Base-by-base conservation (phyloP, 176 grass and related monocot species). In the Panicum miliaceum region DNA sequence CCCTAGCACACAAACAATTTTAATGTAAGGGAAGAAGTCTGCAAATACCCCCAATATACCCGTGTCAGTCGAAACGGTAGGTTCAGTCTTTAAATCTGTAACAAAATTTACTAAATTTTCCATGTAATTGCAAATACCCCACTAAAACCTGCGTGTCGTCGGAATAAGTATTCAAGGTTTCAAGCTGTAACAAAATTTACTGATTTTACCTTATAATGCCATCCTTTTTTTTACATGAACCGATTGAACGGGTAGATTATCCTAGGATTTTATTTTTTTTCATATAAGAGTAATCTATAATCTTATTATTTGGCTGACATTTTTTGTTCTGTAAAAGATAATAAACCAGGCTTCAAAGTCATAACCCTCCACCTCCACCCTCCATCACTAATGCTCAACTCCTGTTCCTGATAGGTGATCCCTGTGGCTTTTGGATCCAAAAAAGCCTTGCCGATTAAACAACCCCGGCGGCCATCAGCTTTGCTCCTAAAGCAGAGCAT, bases 401-500 rank as follows among this genome's bases (percentile, higher is more conserved):
- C 34, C 12, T 4, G 43, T 75, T 14, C 9, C 8, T 71, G 68
- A 46, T 72, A 72, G 42, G 23, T 47, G 42, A 29, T 42, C 51
- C 37, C 25, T 73, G 4, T 13, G 10, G 37, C 71, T 77, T 82
- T 16, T 16, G 43, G 42, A 70, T 71, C 65, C 65, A 29, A 16
- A 82, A 86, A 82, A 51, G 34, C 34, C 75, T 68, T 81, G 35
- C 45, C 11, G 9, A 77, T 81, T 81, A 77, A 64, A 85, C 22
- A 43, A 77, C 26, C 50, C 34, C 15, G 36, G 20, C 18, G 18
- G 6, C 27, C 9, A 18, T n/a, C 59, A 81, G 35, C 72, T 86
- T 90, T 86, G 43, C 78, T 64, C 63, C 35, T 18, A 86, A 89
- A 90, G 83, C 45, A 71, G 22, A 58, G 19, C 64, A 64, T 71